phyloP scores from a whole-genome alignment of 257 asterid species.

The Fraxinus cuspidata region DNA sequence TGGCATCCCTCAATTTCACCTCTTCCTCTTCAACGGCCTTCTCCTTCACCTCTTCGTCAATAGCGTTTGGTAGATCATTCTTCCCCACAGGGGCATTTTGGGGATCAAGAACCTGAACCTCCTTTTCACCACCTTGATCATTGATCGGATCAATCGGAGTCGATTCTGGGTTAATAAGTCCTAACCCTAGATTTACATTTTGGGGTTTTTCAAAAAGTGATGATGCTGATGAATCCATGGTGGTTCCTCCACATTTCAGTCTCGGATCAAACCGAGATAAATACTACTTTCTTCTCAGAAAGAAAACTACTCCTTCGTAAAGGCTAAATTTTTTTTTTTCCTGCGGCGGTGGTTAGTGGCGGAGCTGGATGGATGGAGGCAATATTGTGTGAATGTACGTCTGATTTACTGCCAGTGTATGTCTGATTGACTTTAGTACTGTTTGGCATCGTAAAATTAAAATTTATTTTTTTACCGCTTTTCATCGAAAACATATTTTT shows the following conservation, averaged over 20 bases:
- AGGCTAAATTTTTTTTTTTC: background rate
- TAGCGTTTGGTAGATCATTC: conserved; percentile 26
- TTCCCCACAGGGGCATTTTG: conserved; percentile 28
- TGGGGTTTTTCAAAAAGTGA: conserved; percentile 39
- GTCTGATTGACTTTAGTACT: background rate
- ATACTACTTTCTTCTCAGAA: background rate
- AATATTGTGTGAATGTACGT: background rate
- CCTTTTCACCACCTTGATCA: conserved; percentile 18
- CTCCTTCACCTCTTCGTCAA: conserved; percentile 29
- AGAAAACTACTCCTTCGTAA: background rate
- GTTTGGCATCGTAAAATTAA: too few relatives aligned
- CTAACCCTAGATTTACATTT: conserved; percentile 32
- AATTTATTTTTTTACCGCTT: too few relatives aligned
- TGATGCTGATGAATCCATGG: conserved; percentile 40
- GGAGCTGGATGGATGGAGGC: background rate
- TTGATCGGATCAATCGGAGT: conserved; percentile 27
- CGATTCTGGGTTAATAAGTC: conserved; percentile 26
- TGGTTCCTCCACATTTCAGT: conserved; percentile 41
- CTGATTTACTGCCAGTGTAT: background rate
- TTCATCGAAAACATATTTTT: too few relatives aligned
- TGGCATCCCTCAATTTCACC: conserved; percentile 32
- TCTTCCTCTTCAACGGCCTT: conserved; percentile 36
- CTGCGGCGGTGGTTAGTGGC: background rate
- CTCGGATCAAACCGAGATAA: conserved; percentile 18
- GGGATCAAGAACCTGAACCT: conserved; percentile 26